These are phyloP conservation scores for Williopsis jadinii DNA, from an alignment of 1,139 yeast genomes.

Conservation along the genomic window DNA sequence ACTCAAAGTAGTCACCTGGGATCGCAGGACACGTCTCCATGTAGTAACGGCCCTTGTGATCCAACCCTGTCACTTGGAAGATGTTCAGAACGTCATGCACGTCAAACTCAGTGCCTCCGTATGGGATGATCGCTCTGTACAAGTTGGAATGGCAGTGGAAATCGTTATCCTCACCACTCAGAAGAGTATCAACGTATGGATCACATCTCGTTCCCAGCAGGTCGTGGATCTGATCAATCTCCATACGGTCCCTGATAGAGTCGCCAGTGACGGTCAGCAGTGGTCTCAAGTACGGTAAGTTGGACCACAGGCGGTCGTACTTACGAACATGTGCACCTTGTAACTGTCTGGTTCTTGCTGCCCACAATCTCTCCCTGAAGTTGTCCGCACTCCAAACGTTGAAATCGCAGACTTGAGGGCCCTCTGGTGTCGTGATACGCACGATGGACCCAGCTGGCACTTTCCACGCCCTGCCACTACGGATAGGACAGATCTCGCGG, in stretches of 20 bases:
- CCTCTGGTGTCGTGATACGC: constrained; percentile 56
- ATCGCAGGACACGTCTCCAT: constrained; percentile 66
- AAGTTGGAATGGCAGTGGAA: constrained; percentile 63
- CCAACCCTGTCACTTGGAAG: constrained; percentile 63
- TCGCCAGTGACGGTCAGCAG: constrained; percentile 58
- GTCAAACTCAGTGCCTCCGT: constrained; percentile 57
- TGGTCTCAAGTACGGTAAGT: constrained; percentile 56
- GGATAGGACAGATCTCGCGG: constrained; percentile 33
- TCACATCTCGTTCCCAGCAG: constrained; percentile 64
- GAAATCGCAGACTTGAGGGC: constrained; percentile 66
- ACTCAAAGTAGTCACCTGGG: constrained; percentile 52
- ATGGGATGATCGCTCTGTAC: constrained; percentile 49
- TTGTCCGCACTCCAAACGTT: constrained; percentile 57
- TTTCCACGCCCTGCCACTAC: constrained; percentile 55
- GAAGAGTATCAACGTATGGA: constrained; percentile 57
- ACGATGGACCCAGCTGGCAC: constrained; percentile 54
- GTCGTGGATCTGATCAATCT: constrained; percentile 40
- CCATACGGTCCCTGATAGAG: constrained; percentile 35
- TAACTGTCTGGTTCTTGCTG: constrained; percentile 59
- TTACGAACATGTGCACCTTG: constrained; percentile 62
- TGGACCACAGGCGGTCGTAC: constrained; percentile 58
- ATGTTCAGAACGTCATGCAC: constrained; percentile 67
- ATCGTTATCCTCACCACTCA: constrained; percentile 59
- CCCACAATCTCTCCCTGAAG: constrained; percentile 64
- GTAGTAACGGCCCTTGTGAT: constrained; percentile 58